Conservation (phyloP, 2,329 filamentous ascomycete species). For the Alternaria longipes region DNA sequence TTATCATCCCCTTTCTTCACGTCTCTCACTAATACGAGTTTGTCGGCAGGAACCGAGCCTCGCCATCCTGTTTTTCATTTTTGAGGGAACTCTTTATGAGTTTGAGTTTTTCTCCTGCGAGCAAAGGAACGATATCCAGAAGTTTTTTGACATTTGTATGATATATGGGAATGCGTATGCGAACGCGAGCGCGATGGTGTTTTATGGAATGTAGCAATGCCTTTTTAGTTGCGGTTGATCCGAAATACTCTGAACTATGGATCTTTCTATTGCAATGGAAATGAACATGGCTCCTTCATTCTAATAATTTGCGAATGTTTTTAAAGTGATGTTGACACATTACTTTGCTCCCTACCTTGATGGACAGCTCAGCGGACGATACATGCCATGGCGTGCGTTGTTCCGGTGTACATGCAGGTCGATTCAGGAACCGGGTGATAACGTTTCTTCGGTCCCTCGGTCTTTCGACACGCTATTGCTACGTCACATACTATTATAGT, state of each 20-base stretch:
- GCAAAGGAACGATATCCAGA: constrained; percentile 2
- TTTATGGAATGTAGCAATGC: not conserved
- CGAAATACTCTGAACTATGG: no score
- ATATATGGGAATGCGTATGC: not conserved
- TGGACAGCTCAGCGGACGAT: no score
- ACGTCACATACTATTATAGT: no score
- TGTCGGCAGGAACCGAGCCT: constrained; percentile 6
- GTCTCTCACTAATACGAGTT: constrained; percentile 18
- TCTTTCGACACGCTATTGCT: no score
- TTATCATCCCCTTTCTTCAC: not conserved
- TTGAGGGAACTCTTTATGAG: not conserved
- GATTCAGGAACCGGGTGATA: not conserved
- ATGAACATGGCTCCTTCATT: not conserved
- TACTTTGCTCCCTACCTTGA: no score
- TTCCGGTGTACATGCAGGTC: not conserved
- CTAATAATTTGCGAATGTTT: no score
- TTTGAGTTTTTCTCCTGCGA: not conserved
- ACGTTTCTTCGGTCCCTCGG: not conserved
- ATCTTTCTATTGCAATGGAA: not conserved
- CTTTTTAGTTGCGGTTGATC: no score
- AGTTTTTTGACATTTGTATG: not conserved
- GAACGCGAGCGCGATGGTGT: not conserved
- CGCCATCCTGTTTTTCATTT: not conserved
- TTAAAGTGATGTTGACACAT: no score
- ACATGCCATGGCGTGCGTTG: not conserved